phyloP scores from a whole-genome alignment of 1,139 yeast genomes.

The Blastobotrys ciferrii region DNA sequence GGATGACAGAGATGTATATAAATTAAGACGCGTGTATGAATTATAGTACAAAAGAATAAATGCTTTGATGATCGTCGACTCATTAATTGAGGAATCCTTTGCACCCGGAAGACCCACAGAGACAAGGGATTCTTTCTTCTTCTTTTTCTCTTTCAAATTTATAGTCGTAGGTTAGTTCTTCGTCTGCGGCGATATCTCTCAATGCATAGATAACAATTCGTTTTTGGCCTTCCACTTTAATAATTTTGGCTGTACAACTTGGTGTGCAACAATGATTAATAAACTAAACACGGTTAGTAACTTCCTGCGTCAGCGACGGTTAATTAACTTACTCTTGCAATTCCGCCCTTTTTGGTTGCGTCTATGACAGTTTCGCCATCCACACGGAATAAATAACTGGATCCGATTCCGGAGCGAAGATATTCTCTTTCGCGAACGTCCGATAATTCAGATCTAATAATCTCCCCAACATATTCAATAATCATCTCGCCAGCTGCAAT shows the following conservation, averaged over 20 bases:
- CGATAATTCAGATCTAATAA: slow-evolving; percentile 90
- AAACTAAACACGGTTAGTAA: slow-evolving; percentile 44
- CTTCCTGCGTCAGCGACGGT: no score
- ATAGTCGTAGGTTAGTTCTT: slow-evolving; percentile 92
- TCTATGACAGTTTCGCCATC: slow-evolving; percentile 95
- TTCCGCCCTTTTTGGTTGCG: slow-evolving; percentile 96
- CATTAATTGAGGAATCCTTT: slow-evolving; percentile 79
- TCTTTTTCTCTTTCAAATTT: slow-evolving; percentile 93
- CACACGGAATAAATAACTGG: slow-evolving; percentile 85
- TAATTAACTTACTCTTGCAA: slow-evolving; percentile 55
- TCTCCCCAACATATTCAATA: slow-evolving; percentile 97
- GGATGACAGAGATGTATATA: background rate
- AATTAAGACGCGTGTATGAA: background rate
- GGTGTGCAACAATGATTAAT: slow-evolving; percentile 98
- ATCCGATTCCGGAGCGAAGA: slow-evolving; percentile 88
- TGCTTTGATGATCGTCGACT: slow-evolving; percentile 1
- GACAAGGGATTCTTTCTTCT: slow-evolving; percentile 84
- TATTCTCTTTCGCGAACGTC: slow-evolving; percentile 88
- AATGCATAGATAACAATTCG: slow-evolving; percentile 93
- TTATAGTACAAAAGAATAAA: slow-evolving; percentile 1
- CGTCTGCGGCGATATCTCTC: slow-evolving; percentile 68
- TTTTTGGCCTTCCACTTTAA: slow-evolving; percentile 90
- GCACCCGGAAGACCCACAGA: slow-evolving; percentile 93
- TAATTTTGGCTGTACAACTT: slow-evolving; percentile 94
- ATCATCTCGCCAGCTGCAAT: slow-evolving; percentile 96